phyloP scores from a whole-genome alignment of 345 rosid genomes.

The Rhodomyrtus tomentosa region DNA sequence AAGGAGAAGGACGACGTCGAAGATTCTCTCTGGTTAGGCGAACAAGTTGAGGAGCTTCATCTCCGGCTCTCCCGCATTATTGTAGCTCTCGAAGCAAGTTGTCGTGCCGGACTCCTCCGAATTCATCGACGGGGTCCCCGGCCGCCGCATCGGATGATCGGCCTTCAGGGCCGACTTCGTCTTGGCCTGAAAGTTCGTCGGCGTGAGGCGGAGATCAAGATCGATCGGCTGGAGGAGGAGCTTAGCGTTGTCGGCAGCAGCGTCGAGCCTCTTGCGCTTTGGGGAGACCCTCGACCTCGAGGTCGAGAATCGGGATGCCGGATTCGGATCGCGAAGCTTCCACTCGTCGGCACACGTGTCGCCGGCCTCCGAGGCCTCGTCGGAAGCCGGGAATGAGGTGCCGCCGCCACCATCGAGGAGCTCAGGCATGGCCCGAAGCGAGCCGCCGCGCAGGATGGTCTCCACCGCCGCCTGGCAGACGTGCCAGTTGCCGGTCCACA shows the following conservation, averaged over 20 bases:
- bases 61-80: conserved; percentile 20
- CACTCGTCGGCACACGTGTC: conserved; percentile 21
- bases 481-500: conserved; percentile 90
- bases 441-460: conserved; percentile 75
- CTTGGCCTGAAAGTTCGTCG: conserved; percentile 15
- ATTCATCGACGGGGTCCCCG: conserved; percentile 69
- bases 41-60: conserved; percentile 45
- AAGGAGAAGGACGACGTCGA: neutral
- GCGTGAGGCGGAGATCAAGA: conserved; percentile 57
- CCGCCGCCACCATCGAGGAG: conserved; percentile 26
- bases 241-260: conserved; percentile 1
- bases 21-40: conserved; percentile 8
- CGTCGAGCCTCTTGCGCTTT: conserved; percentile 34
- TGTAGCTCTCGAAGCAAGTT: conserved; percentile 39
- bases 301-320: conserved; percentile 45
- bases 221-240: conserved; percentile 24
- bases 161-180: neutral
- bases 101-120: conserved; percentile 81
- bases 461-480: conserved; percentile 86
- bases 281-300: conserved; percentile 35
- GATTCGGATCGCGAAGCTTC: conserved; percentile 12
- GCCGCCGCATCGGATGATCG: conserved; percentile 29
- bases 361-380: conserved; percentile 59
- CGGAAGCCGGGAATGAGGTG: conserved; percentile 29
- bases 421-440: conserved; percentile 55